Base-by-base conservation (phyloP, 306 rosid genomes). In the Ochetophila trinervis region DNA sequence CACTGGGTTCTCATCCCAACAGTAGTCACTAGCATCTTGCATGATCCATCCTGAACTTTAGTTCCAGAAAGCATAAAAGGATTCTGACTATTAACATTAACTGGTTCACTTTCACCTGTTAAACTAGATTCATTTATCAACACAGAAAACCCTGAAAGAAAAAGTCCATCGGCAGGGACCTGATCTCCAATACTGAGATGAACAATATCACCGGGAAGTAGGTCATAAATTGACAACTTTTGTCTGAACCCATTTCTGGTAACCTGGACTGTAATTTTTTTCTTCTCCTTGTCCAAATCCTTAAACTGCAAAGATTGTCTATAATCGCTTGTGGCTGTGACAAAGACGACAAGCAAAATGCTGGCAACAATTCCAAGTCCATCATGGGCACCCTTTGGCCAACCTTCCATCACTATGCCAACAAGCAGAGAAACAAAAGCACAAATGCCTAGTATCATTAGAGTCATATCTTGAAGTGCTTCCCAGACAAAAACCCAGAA, bases 1-100 rank as follows among this genome's bases (percentile, higher is more conserved):
- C 99, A 93, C 58, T 93, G 99, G 50, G 99, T 93, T 74, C 97
- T 90, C 99, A 93, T 93, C 76, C 99, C 99, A 21, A 93, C 99
- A 14, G 96, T 86, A 64, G 99, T 93, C 77, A 93, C 99, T 65
- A 90, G 88, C 99, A 93, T 90, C 84, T 82, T 86, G 85, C 99
- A 90, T 45, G 95, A 84, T 76, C 99, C 97, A 85, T 93, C 94
- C 81, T 93, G 99, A 70, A 93, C 90, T 79, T 93, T 93, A 65
- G 99, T 90, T 84, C 99, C 99, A 13, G 97, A 93, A 23, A 90
- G 85, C 53, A 93, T 97, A 80, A 93, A 93, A 56, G 97, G 99
- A 34, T 90, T 79, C 15, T 42, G 75, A 62, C 34, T 60, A 70
- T 70, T 76, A 48, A 90, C 88, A 67, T 73, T 76, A 58, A 93